Evolutionary conservation across 2,329 filamentous ascomycete genomes (phyloP).

Genomic region (Sporothrix pallida): DNA sequence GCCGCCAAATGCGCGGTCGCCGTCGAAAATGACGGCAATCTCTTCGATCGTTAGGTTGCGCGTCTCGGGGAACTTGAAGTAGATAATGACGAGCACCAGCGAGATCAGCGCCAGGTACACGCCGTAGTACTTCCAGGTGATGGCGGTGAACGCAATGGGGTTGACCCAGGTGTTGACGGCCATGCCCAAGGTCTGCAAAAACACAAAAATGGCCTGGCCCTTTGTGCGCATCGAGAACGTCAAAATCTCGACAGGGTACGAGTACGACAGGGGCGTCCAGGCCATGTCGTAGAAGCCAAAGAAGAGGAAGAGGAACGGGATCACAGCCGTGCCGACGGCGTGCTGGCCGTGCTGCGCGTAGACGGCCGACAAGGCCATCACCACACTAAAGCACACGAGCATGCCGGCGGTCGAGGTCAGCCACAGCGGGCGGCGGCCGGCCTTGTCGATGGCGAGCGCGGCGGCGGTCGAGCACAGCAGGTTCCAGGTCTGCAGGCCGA

Average conservation of each 20-base stretch:
- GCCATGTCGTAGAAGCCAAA: background rate
- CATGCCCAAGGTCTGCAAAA: background rate
- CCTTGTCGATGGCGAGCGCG: background rate
- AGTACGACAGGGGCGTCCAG: background rate
- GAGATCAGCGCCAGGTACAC: background rate
- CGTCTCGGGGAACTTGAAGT: conserved; percentile 3
- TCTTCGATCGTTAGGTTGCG: background rate
- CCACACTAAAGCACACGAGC: background rate
- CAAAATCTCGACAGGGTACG: background rate
- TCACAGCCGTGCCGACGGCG: background rate
- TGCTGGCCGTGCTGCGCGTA: background rate
- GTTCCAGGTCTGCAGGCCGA: background rate
- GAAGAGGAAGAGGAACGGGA: background rate
- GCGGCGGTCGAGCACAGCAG: conserved; percentile 5
- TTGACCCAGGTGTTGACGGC: background rate
- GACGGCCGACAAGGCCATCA: background rate
- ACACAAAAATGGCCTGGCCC: conserved; percentile 1
- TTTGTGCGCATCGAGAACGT: conserved; percentile 5
- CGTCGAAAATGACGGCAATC: background rate
- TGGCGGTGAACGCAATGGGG: conserved; percentile 2
- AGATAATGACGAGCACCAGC: background rate
- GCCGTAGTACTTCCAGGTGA: conserved; percentile 2
- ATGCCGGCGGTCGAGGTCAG: background rate
- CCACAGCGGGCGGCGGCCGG: background rate
- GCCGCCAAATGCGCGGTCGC: background rate